These are phyloP conservation scores for Populus pruinosa DNA, from an alignment of 345 rosid species.

Conservation along the genomic window DNA sequence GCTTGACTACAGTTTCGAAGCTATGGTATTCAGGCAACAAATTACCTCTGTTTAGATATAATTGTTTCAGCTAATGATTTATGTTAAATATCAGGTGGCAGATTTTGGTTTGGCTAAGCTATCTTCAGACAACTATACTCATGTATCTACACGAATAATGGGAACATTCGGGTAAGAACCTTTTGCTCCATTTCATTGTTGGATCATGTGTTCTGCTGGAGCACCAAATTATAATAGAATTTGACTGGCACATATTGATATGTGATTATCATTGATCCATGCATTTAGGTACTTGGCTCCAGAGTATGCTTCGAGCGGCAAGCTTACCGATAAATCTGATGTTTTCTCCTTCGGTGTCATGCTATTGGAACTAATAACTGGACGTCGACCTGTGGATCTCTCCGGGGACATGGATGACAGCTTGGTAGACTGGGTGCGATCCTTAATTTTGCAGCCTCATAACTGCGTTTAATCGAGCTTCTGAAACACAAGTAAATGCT, in stretches of 20 bases:
- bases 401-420: slow-evolving; percentile 69
- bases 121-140: slow-evolving; percentile 59
- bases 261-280: neutral
- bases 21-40: slow-evolving; percentile 45
- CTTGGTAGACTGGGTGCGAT: slow-evolving; percentile 85
- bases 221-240: neutral
- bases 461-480: neutral
- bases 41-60: neutral
- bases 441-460: neutral
- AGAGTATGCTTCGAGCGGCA: slow-evolving; percentile 90
- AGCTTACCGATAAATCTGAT: slow-evolving; percentile 86
- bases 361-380: slow-evolving; percentile 80
- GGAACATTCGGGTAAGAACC: slow-evolving; percentile 80
- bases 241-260: neutral
- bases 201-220: neutral
- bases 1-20: slow-evolving; percentile 65
- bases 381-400: slow-evolving; percentile 61
- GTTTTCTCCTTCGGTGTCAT: slow-evolving; percentile 85
- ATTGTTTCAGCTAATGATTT: neutral
- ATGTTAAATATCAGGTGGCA: slow-evolving; percentile 50
- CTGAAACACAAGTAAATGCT: neutral
- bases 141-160: slow-evolving; percentile 93
- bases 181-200: neutral
- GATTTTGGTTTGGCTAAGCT: slow-evolving; percentile 96
- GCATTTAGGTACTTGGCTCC: slow-evolving; percentile 77